A percentile compares a stretch with the other conserved stretches of the same genome.
phyloP scores from a whole-genome alignment of 768 basidiomycete species.

The Cantharellus cinnabarinus region DNA sequence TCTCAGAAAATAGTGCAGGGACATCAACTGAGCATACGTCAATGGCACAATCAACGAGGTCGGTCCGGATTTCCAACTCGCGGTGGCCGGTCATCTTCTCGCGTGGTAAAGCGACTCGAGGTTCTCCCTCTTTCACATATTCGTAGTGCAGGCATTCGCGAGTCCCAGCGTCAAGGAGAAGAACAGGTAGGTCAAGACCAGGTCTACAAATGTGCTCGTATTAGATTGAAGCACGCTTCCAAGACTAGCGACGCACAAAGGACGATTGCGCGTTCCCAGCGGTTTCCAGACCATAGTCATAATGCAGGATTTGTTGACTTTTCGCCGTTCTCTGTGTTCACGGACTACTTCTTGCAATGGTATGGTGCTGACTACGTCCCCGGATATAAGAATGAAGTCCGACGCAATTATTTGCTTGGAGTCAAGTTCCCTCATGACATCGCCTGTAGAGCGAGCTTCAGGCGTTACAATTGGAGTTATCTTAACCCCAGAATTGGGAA shows the following conservation, averaged over 20 bases:
- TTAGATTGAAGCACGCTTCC: neutral
- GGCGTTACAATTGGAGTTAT: constrained; percentile 73
- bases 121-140: constrained; percentile 41
- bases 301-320: constrained; percentile 76
- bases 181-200: constrained; percentile 52
- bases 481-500: constrained; percentile 54
- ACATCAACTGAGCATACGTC: constrained; percentile 94
- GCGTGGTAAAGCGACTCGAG: constrained; percentile 46
- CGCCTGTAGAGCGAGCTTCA: constrained; percentile 72
- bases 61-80: constrained; percentile 72
- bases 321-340: constrained; percentile 70
- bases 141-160: constrained; percentile 76
- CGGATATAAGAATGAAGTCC: constrained; percentile 81
- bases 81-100: constrained; percentile 51
- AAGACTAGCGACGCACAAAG: constrained; percentile 36
- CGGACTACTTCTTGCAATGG: constrained; percentile 76
- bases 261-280: constrained; percentile 27
- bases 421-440: constrained; percentile 87
- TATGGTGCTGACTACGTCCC: constrained; percentile 85
- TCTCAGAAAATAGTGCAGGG: constrained; percentile 91
- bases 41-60: constrained; percentile 73
- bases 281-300: constrained; percentile 93
- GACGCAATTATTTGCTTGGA: constrained; percentile 73
- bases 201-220: constrained; percentile 26
- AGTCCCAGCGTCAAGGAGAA: constrained; percentile 55